Conservation (phyloP, 2,329 filamentous ascomycete species). For the Pseudocercospora macadamiae region DNA sequence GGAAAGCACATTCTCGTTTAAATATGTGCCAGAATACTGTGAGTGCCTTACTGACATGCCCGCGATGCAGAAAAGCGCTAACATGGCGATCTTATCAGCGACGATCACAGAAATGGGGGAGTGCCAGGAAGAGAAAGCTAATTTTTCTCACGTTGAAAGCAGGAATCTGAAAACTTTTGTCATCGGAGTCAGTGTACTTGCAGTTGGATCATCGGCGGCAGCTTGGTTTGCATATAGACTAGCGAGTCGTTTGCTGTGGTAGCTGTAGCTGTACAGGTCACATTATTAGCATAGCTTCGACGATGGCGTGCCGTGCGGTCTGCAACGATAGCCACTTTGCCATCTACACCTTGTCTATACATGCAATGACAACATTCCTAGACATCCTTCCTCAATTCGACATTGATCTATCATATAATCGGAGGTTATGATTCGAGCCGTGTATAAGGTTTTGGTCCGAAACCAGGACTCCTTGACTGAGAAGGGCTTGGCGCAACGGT, state of each 20-base stretch:
- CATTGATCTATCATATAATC: neutral
- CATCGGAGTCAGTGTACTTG: slow-evolving; percentile 38
- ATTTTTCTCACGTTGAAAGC: slow-evolving; percentile 47
- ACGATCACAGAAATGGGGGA: slow-evolving; percentile 54
- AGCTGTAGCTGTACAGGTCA: neutral
- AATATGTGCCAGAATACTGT: slow-evolving; percentile 54
- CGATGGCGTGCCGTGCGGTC: neutral
- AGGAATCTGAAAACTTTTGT: slow-evolving; percentile 53
- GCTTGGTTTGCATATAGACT: slow-evolving; percentile 26
- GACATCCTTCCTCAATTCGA: neutral
- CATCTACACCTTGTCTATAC: too few relatives aligned
- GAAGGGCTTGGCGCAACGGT: neutral
- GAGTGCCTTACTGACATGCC: neutral
- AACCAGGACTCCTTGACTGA: neutral
- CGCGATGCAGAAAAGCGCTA: slow-evolving; percentile 1
- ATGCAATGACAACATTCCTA: too few relatives aligned
- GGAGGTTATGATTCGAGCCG: too few relatives aligned
- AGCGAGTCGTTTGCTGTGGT: slow-evolving; percentile 26
- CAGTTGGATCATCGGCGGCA: slow-evolving; percentile 27
- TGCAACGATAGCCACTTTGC: too few relatives aligned
- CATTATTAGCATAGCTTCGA: neutral
- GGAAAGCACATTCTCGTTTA: slow-evolving; percentile 59
- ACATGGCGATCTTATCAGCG: slow-evolving; percentile 2
- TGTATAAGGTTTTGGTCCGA: neutral
- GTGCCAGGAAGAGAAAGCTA: slow-evolving; percentile 43